Conservation (phyloP, 176 grass and related monocot species). For the Sorghum bicolor region Sorghum_bicolor_NCBIv3 NC_012872.2:4208501-4209000, state of each 20-base stretch:
- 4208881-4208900: constrained; percentile 26
- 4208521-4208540: too few relatives aligned
- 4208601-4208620: not conserved
- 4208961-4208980: not conserved
- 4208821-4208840: not conserved
- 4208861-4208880: not conserved
- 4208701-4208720: not conserved
- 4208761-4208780: not conserved
- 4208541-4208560: too few relatives aligned
- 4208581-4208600: not conserved
- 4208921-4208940: constrained; percentile 17
- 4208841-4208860: too few relatives aligned
- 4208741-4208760: not conserved
- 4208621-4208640: not conserved
- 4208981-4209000: not conserved
- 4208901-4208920: constrained; percentile 21
- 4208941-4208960: constrained; percentile 30
- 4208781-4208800: not conserved
- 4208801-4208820: not conserved
- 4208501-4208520: too few relatives aligned
- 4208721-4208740: not conserved
- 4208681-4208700: not conserved
- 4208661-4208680: too few relatives aligned
- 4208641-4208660: too few relatives aligned
- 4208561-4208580: too few relatives aligned